Evolutionary conservation across 441 rosid species (phyloP).

Genomic region (Eruca vesicaria): DNA sequence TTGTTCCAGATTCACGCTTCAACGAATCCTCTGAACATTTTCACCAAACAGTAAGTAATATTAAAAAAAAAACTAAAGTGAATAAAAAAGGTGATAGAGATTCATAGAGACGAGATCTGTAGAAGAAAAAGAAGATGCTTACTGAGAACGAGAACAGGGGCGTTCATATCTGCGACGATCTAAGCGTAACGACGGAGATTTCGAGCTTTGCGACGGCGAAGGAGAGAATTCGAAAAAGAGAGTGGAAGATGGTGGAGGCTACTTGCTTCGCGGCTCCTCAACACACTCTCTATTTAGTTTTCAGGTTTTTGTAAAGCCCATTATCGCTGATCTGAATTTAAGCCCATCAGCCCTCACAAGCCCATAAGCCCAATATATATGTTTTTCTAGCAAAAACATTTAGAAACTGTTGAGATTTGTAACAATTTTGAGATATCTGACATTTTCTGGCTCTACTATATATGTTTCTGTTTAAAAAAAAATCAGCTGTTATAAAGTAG

Average conservation of each 20-base stretch:
- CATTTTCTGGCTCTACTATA: neutral
- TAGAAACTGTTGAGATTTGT: neutral
- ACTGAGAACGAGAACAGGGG: conserved; percentile 73
- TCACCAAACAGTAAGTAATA: neutral
- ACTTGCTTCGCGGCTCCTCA: neutral
- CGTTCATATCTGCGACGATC: conserved; percentile 40
- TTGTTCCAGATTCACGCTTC: conserved; percentile 73
- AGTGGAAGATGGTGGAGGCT: neutral
- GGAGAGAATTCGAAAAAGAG: conserved; percentile 25
- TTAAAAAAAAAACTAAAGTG: too few species aligned
- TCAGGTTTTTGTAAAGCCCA: conserved; percentile 22
- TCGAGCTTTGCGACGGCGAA: conserved; percentile 22
- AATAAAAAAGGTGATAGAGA: too few species aligned
- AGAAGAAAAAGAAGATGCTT: conserved; percentile 17
- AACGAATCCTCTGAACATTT: conserved; percentile 65
- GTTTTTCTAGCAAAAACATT: neutral
- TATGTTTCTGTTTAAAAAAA: neutral
- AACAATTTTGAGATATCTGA: neutral
- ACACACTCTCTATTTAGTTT: neutral
- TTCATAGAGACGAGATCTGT: neutral
- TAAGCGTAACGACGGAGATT: neutral
- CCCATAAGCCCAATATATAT: neutral
- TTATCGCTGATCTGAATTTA: neutral
- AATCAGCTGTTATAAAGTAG: neutral
- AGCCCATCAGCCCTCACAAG: conserved; percentile 15